Conservation (phyloP, 148 eudicot species). For the Rhododendron ovatum region DNA sequence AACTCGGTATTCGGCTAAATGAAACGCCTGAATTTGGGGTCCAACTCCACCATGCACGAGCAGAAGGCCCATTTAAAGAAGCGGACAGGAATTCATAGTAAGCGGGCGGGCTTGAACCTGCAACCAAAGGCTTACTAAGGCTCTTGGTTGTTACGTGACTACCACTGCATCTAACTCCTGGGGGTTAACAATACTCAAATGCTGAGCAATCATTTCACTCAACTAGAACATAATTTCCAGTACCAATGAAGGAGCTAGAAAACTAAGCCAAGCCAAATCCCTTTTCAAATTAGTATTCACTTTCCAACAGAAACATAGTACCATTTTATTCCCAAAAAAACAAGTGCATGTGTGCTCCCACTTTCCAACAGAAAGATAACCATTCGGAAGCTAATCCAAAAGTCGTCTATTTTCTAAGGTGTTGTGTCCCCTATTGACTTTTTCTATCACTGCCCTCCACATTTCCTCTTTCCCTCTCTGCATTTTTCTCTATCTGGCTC, state of each 20-base stretch:
- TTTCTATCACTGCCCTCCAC: not conserved
- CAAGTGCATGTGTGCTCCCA: not conserved
- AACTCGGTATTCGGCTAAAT: too few species aligned
- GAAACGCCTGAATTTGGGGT: not conserved
- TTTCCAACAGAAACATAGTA: not conserved
- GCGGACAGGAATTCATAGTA: not conserved
- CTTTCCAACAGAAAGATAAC: not conserved
- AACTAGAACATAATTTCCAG: not conserved
- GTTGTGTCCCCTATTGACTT: not conserved
- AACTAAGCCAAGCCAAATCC: not conserved
- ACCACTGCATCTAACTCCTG: not conserved
- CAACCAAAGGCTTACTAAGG: not conserved
- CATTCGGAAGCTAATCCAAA: conserved; percentile 2
- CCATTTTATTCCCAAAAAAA: conserved; percentile 3
- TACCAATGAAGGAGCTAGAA: not conserved
- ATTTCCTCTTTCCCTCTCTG: not conserved
- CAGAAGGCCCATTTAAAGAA: not conserved
- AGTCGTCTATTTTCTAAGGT: not conserved
- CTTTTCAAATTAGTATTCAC: not conserved
- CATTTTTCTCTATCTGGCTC: not conserved
- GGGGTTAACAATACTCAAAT: not conserved
- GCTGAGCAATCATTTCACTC: not conserved
- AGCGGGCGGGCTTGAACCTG: not conserved
- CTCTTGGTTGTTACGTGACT: not conserved
- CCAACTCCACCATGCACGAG: not conserved